Base-by-base conservation (phyloP, 768 basidiomycete genomes). In the Trametes coccinea region DNA sequence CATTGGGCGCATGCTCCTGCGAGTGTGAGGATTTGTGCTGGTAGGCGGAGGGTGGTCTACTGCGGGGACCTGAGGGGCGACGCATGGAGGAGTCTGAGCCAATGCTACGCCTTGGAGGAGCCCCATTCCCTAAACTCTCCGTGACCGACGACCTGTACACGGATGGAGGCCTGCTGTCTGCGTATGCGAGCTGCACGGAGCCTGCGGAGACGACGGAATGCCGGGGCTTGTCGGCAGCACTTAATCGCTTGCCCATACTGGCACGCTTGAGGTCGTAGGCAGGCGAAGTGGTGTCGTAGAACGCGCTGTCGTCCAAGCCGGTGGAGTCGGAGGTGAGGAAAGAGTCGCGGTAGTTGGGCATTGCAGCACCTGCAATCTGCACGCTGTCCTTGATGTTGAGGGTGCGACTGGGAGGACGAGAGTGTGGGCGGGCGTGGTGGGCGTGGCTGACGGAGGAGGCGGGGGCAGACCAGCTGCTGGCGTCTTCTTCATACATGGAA, bases 401-500 rank as follows among this genome's bases (percentile, higher is more conserved):
- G 22, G 22, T 30, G 33, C 59, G 62, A 47, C 59, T 77, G 46
- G 75, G 69, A 37, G 67, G 73, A 49, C 70, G 76, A 62, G 76
- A 45, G 49, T 59, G 49, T 11, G 49, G 57, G 40, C 56, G 49
- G n/a, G 49, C 49, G 40, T 49, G 57, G 68, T 6, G 14, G n/a
- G 53, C 60, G 45, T 59, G 70, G 65, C 58, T 64, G 53, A 66
- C 61, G 60, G 59, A 50, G 48, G 56, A 62, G 60, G 76, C 60
- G 55, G 62, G 72, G 67, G 74, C 69, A 71, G 77, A 69, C 81
- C 82, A 86, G 77, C 81, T 82, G 53, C 77, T 72, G 53, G 76
- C 69, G 59, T 86, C 83, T 71, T 87, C 86, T 55, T 84, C 84
- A 72, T 93, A 93, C 91, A 92, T 92, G 51, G 89, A 91, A 72